Base-by-base conservation (phyloP, 208 protist genomes). In the Wallacemonas sp. region DNA sequence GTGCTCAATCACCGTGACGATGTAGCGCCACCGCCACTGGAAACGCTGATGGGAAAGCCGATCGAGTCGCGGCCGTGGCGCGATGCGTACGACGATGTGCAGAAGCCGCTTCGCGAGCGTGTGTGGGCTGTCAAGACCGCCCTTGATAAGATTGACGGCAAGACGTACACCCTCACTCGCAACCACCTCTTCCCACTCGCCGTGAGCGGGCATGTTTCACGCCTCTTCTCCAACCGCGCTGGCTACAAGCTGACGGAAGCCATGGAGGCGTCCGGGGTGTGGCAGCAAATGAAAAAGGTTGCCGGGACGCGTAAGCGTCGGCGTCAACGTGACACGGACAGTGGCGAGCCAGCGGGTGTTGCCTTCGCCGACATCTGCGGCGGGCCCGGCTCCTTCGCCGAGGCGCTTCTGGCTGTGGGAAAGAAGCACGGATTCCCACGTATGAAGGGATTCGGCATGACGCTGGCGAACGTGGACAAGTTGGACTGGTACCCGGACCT, bases 281-380 rank as follows among this genome's bases (percentile, higher is more conserved):
- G 84, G 84, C 52, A 81, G 70, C 77, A 85, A 19, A 32, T 55
- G 29, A 65, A 63, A 34, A 76, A 71, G 42, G 27, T 4, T 12
- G 22, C 57, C 26, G 26, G 68, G 33, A 36, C 50, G 9, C 53
- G 63, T 24, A 78, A 79, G 45, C 66, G 66, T 3, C 50, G 50
- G 6, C 50, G 50, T 6, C 30, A 57, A 37, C 5, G 13, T 4
- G 50, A 57, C 17, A 21, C 15, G 6, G 24, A 33, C 29, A 4
- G 50, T 15, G 44, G 37, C 17, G 42, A 45, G 27, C 32, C 1
- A 13, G 64, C 58, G 27, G 33, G 37, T 29, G 54, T 93, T 6
- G 72, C 69, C 13, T 97, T 97, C 61, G 89, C 81, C 0, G 92
- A 97, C 54, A 72, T 97, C 17, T 97, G 92, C 59, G 92, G 92